Evolutionary conservation across 2,329 filamentous ascomycete genomes (phyloP), one percentile per base, ranked within the genome.

Genomic region (Colletotrichum sp.): DNA sequence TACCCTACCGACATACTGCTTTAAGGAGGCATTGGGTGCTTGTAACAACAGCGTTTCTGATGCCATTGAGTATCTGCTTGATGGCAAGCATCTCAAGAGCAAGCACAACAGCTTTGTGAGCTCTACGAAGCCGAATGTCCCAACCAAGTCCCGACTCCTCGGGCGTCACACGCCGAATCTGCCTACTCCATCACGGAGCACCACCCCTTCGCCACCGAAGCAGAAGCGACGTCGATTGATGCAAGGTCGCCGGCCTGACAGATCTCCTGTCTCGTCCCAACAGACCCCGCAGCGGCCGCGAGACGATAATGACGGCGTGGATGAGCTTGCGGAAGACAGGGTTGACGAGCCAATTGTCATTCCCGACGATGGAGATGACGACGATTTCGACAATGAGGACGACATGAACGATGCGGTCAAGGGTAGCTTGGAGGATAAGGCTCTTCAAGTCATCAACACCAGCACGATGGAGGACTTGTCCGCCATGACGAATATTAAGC

Each of bases 391-490:
- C 9, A 83, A 86, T 30, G 77, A 71, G 4, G 72, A 75, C 26
- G 55, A 77, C 18, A 48, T 75, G 10, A 73, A 72, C 15, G 74
- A 77, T n/a, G 67, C 74, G 8, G 71, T 77, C 13, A 76, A 79
- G 28, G 77, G 77, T 7, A 81, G 85, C n/a, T 84, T 83, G 52
- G 82, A 83, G 52, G 83, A 84, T 64, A 82, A 84, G 65, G 91
- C 98, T 8, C 87, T 99, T 32, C 90, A 92, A 9, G 98, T 96
- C 81, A 93, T 99, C 84, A 99, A 99, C 81, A 92, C 89, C 1
- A 97, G 95, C 82, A 92, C 92, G 7, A 86, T 92, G 12, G 90
- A 93, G 44, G 95, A 96, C 73, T 90, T 99, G 57, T 92, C 94
- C 3, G 96, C 98, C 79, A 93, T 98, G 76, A 95, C 95, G 1